Conservation (phyloP, 2,329 filamentous ascomycete genomes). For the Plenodomus tracheiphilus region DNA sequence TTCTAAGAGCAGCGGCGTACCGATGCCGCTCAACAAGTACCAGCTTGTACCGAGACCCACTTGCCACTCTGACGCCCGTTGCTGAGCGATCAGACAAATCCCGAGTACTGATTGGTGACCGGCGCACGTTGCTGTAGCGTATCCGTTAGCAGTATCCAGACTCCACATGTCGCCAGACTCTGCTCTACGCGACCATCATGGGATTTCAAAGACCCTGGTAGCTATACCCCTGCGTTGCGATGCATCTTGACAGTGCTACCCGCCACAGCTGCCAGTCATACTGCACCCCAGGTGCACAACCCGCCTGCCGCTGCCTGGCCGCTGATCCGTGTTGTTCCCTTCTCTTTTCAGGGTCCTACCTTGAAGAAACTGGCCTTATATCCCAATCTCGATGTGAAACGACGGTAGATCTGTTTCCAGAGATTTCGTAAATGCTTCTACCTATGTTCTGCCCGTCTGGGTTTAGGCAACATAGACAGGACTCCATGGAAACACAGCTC, state of each 20-base stretch:
- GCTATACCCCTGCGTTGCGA: slow-evolving; percentile 15
- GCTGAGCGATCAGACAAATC: slow-evolving; percentile 34
- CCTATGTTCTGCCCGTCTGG: slow-evolving; percentile 7
- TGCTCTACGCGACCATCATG: slow-evolving; percentile 21
- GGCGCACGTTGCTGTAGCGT: slow-evolving; percentile 24
- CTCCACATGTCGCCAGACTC: slow-evolving; percentile 20
- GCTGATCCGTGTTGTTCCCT: slow-evolving; percentile 26
- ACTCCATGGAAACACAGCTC: slow-evolving; percentile 29
- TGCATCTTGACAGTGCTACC: slow-evolving; percentile 22
- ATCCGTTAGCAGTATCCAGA: slow-evolving; percentile 25
- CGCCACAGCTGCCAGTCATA: slow-evolving; percentile 38
- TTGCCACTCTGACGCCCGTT: slow-evolving; percentile 21
- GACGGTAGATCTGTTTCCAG: slow-evolving; percentile 18
- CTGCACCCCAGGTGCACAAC: slow-evolving; percentile 27
- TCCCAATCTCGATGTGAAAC: slow-evolving; percentile 25
- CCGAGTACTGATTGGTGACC: slow-evolving; percentile 34
- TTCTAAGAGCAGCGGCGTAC: slow-evolving; percentile 31
- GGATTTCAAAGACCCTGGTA: slow-evolving; percentile 11
- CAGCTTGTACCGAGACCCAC: slow-evolving; percentile 25
- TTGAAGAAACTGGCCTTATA: slow-evolving; percentile 29
- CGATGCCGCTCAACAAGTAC: slow-evolving; percentile 40
- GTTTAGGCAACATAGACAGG: neutral
- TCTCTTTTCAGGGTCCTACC: slow-evolving; percentile 30
- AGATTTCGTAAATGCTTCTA: slow-evolving; percentile 30
- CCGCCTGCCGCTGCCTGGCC: slow-evolving; percentile 18